Base-by-base conservation (phyloP, 176 grass and related monocot species). In the Zea luxurians region DNA sequence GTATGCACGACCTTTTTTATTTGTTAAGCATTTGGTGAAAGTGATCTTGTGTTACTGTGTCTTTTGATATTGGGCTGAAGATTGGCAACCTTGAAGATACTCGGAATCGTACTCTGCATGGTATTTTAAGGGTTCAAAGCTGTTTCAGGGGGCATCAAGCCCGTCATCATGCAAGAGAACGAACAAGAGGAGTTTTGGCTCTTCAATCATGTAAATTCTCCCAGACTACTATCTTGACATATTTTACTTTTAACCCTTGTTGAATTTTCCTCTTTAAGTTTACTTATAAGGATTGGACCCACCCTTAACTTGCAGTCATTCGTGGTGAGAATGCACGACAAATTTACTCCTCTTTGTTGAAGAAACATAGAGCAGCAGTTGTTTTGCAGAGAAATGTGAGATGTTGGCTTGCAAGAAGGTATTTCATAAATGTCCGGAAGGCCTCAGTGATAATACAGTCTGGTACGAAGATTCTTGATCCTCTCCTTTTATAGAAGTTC, bases 111-210 rank as follows among this genome's bases (percentile, higher is more conserved):
- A 99, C 88, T 42, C 81, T 99, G 16, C 96, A 99, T 66, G 96
- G 96, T 66, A 92, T 99, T 91, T 92, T 99, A 83, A 92, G 96
- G 86, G 92, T 99, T 70, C 92, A 99, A 72, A 99, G 96, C 73
- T 99, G 96, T 91, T 99, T 99, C 38, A 73, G 96, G 90, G 96
- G 96, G 54, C 70, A 99, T 83, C 85, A 89, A 86, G 92, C 92
- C 53, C 89, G 90, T 1, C 75, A 49, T 18, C 83, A 89, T 78
- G 96, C 82, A 40, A 95, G 78, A 50, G 86, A 99, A 78, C 85
- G 77, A 12, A 79, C 53, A 78, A 89, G 79, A 85, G 90, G 87
- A 85, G 84, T 99, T 87, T 79, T 95, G 79, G 73, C 68, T 80
- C 78, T 99, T 87, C 96, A 99, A 85, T 84, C 96, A 92, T 92